phyloP scores from a whole-genome alignment of 768 basidiomycete genomes.

The Paxillus rubicundulus region DNA sequence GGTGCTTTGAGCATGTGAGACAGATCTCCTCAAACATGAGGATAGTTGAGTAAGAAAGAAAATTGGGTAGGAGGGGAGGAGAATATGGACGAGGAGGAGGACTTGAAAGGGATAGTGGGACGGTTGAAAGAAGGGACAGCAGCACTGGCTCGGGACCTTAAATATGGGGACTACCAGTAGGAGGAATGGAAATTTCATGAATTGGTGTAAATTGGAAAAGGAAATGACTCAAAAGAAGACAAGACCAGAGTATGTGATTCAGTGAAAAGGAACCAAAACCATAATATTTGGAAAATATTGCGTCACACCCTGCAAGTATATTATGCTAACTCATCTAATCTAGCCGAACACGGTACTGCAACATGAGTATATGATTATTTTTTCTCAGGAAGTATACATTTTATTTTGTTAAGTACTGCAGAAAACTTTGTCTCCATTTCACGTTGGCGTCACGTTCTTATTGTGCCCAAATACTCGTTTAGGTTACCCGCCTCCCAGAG shows the following conservation, averaged over 20 bases:
- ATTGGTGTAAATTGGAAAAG: constrained; percentile 26
- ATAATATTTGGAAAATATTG: constrained; percentile 1
- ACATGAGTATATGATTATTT: too few relatives aligned
- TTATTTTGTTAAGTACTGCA: not conserved
- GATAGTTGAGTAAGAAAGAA: constrained; percentile 10
- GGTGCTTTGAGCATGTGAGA: constrained; percentile 65
- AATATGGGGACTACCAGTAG: constrained; percentile 35
- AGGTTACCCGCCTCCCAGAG: not conserved
- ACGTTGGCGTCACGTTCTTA: not conserved
- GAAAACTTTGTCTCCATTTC: not conserved
- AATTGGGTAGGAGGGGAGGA: not conserved
- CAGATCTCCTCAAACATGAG: constrained; percentile 81
- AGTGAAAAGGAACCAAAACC: constrained; percentile 3
- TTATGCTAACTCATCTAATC: not conserved
- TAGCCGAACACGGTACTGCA: not conserved
- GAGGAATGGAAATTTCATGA: constrained; percentile 38
- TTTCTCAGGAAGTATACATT: not conserved
- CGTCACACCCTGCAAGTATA: not conserved
- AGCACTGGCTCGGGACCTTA: constrained; percentile 22
- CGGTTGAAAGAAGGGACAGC: constrained; percentile 20
- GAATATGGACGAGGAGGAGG: constrained; percentile 6
- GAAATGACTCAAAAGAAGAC: constrained; percentile 35
- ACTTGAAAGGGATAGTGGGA: constrained; percentile 3
- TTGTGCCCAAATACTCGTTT: not conserved
- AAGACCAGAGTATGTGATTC: constrained; percentile 23